Evolutionary conservation across 2,329 filamentous ascomycete species (phyloP).

Genomic region (Fusarium sp.): DNA sequence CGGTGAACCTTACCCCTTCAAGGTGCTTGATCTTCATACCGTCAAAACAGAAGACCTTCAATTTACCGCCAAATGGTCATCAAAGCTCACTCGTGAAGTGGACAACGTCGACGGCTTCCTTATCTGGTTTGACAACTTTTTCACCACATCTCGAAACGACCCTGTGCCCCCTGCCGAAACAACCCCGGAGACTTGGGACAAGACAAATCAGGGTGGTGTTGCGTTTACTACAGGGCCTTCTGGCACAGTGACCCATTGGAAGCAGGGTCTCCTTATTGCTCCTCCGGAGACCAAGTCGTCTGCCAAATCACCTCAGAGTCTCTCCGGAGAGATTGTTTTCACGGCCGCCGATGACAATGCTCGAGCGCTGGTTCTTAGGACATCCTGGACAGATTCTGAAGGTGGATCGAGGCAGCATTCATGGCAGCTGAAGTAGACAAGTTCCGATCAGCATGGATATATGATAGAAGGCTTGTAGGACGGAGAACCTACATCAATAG

Average conservation of each 20-base stretch:
- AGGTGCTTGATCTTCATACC: constrained; percentile 81
- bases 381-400: constrained; percentile 69
- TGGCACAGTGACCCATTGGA: constrained; percentile 88
- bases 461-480: not conserved
- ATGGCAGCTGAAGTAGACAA: constrained; percentile 62
- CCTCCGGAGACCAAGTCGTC: constrained; percentile 68
- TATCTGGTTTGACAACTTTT: constrained; percentile 96
- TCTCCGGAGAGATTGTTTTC: constrained; percentile 78
- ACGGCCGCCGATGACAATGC: constrained; percentile 76
- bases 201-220: constrained; percentile 70
- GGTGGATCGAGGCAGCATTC: constrained; percentile 59
- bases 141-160: constrained; percentile 72
- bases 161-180: constrained; percentile 63
- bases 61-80: constrained; percentile 77
- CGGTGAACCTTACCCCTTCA: constrained; percentile 74
- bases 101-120: constrained; percentile 86
- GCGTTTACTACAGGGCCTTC: constrained; percentile 89
- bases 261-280: constrained; percentile 81
- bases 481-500: not conserved
- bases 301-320: constrained; percentile 61
- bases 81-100: constrained; percentile 70
- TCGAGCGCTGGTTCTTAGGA: constrained; percentile 74
- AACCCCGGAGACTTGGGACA: constrained; percentile 73
- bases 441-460: not conserved
- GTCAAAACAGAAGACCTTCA: constrained; percentile 78